phyloP scores from a whole-genome alignment of 2,329 filamentous ascomycete genomes.

The Fusarium drepaniforme region DNA sequence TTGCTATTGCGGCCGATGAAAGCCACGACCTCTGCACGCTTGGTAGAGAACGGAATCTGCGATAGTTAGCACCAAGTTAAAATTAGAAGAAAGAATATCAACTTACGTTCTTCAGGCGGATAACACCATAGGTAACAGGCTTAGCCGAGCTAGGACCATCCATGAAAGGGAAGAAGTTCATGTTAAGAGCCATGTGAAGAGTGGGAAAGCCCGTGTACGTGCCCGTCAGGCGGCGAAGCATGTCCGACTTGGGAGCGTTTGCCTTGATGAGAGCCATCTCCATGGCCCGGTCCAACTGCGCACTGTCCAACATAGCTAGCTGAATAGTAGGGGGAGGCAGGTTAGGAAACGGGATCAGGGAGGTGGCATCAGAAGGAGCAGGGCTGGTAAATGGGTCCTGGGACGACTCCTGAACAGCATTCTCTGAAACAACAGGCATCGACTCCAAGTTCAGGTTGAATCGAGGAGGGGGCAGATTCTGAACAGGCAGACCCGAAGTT shows the following conservation, averaged over 20 bases:
- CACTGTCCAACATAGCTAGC: constrained; percentile 24
- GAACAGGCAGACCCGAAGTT: constrained; percentile 41
- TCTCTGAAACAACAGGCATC: neutral
- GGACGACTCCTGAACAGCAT: constrained; percentile 11
- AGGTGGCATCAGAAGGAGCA: constrained; percentile 7
- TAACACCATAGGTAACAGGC: constrained; percentile 55
- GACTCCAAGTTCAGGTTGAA: constrained; percentile 47
- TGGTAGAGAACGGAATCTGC: constrained; percentile 70
- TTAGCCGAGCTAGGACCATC: constrained; percentile 51
- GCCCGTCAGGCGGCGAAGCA: constrained; percentile 53
- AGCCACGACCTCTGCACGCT: constrained; percentile 66
- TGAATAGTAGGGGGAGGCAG: constrained; percentile 23
- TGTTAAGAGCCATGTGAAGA: constrained; percentile 50
- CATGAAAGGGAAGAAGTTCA: constrained; percentile 60
- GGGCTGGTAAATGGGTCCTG: constrained; percentile 37
- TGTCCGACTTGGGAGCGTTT: constrained; percentile 47
- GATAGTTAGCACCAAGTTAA: constrained; percentile 1
- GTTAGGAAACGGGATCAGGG: constrained; percentile 15
- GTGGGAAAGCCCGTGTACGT: constrained; percentile 50
- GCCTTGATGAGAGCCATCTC: constrained; percentile 21
- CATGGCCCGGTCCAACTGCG: neutral
- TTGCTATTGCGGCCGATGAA: constrained; percentile 70
- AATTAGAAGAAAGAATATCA: no score
- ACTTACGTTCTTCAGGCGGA: constrained; percentile 65
- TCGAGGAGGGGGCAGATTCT: constrained; percentile 52